Base-by-base conservation (phyloP, 164 flowering plant species). In the Tetrastigma voinierianum region DNA sequence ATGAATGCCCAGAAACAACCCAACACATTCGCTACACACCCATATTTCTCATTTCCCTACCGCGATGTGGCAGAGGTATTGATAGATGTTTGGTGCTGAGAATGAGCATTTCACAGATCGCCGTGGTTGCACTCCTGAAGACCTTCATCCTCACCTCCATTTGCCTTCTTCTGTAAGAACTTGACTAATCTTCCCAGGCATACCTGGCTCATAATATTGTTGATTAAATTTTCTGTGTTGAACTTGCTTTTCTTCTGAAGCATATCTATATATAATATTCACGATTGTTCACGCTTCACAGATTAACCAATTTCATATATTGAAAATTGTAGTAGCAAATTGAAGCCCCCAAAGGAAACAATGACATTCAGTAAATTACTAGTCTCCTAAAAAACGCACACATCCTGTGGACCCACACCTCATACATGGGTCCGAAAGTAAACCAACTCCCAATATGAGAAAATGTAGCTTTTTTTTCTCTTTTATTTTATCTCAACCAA, bases 1-100 rank as follows among this genome's bases (percentile, higher is more conserved):
- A 95, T 67, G 97, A 92, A 67, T 95, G 99, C 74, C 98, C 97
- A 4, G 98, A 87, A 61, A 86, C 94, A 7, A 95, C 96, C 11
- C 93, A 83, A n/a, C n/a, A n/a, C n/a, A n/a, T n/a, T n/a, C n/a
- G n/a, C n/a, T n/a, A n/a, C n/a, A n/a, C n/a, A n/a, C n/a, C n/a
- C n/a, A n/a, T n/a, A n/a, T n/a, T n/a, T n/a, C 91, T 66, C 95
- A 90, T 52, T 95, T 95, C n/a, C n/a, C 77, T 95, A 80, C 68
- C 75, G 91, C 24, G 96, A 96, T 64, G 96, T 98, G 8, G 97
- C 93, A 74, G 80, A 81, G 78, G 99, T 96, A 17, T n/a, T n/a
- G 98, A 96, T 75, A 90, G 81, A 92, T 90, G 99, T 74, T 81
- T 64, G 98, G 98, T 51, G 83, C 88, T 14, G 96, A 98, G 40